Percentiles rank a stretch among this genome's conserved stretches.
phyloP scores from a whole-genome alignment of 306 rosid species.

The Glycyrrhiza uralensis region DNA sequence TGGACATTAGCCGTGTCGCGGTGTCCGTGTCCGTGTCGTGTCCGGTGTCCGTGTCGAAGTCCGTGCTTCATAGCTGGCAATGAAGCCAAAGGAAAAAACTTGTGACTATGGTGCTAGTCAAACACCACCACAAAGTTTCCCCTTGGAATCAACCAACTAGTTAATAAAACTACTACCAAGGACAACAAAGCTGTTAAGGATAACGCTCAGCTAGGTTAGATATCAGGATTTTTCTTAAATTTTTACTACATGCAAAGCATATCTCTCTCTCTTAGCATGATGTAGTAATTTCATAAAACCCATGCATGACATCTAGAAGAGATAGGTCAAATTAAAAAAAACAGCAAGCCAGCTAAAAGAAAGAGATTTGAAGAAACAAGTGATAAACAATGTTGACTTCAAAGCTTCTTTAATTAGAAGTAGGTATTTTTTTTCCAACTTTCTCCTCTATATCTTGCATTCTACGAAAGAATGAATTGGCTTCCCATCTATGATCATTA shows the following conservation, averaged over 20 bases:
- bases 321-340: conserved; percentile 4
- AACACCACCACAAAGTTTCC: background rate
- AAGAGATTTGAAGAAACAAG: background rate
- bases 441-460: background rate
- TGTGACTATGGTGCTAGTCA: background rate
- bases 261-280: background rate
- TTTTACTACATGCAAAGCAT: background rate
- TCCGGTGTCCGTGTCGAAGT: too few species aligned
- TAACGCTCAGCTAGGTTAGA: background rate
- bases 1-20: too few species aligned
- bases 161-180: background rate
- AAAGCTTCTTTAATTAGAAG: too few species aligned
- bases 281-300: background rate
- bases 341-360: background rate
- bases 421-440: background rate
- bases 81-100: background rate
- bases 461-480: background rate
- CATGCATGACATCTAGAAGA: background rate
- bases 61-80: too few species aligned
- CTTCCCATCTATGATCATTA: conserved; percentile 1
- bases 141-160: background rate
- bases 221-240: background rate
- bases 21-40: too few species aligned
- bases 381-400: background rate
- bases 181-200: background rate